Evolutionary conservation across 2,329 filamentous ascomycete species (phyloP).

Genomic region (Diaporthe vaccinii): DNA sequence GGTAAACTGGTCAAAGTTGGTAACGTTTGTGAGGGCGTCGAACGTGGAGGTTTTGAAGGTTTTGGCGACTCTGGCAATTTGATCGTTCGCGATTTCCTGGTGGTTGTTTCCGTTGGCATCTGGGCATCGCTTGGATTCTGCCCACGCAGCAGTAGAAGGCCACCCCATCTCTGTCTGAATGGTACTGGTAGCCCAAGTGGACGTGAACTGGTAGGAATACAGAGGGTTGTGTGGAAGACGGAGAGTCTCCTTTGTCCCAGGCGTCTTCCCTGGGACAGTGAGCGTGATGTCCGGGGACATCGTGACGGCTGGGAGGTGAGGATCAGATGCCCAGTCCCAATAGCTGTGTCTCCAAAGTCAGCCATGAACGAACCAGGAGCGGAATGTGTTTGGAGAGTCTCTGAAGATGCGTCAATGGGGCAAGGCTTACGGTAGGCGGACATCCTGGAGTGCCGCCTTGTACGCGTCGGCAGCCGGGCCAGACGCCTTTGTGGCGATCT

Average conservation of each 20-base stretch:
- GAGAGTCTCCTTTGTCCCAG: neutral
- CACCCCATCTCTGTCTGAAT: neutral
- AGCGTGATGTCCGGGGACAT: slow-evolving; percentile 21
- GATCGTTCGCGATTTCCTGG: slow-evolving; percentile 12
- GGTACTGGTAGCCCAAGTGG: neutral
- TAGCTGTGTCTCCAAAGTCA: neutral
- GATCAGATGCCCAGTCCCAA: slow-evolving; percentile 23
- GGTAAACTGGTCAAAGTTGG: slow-evolving; percentile 31
- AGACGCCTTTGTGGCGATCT: slow-evolving; percentile 22
- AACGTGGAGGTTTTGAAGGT: slow-evolving; percentile 13
- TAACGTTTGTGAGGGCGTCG: slow-evolving; percentile 5
- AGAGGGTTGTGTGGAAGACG: neutral
- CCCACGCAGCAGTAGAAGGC: slow-evolving; percentile 3
- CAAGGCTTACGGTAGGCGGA: slow-evolving; percentile 13
- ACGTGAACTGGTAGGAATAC: slow-evolving; percentile 1
- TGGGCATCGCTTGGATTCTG: slow-evolving; percentile 26
- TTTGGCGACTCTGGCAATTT: neutral
- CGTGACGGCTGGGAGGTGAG: slow-evolving; percentile 5
- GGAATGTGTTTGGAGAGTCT: neutral
- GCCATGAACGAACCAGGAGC: accelerated
- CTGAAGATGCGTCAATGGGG: neutral
- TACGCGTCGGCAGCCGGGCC: slow-evolving; percentile 15
- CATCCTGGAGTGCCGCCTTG: neutral
- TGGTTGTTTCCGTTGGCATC: slow-evolving; percentile 20
- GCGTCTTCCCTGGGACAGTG: neutral